These are phyloP conservation scores for Xanthoceras sorbifolium DNA, from an alignment of 345 rosid species.

Conservation along the genomic window DNA sequence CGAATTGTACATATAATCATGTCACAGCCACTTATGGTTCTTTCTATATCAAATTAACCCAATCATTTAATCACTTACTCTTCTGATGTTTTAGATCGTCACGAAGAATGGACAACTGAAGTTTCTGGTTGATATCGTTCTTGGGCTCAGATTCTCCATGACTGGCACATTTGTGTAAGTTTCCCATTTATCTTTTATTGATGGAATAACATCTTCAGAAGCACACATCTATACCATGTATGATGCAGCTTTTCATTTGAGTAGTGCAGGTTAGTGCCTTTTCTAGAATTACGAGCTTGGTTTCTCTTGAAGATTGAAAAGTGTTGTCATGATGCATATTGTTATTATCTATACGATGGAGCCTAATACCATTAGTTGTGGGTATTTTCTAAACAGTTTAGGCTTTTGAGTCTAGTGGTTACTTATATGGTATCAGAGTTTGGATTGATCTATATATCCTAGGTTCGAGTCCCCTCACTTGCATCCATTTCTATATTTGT, in stretches of 20 bases:
- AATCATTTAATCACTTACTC: constrained; percentile 3
- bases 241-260: neutral
- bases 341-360: too few species aligned
- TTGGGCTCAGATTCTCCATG: constrained; percentile 87
- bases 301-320: too few species aligned
- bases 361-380: too few species aligned
- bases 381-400: too few species aligned
- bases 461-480: too few species aligned
- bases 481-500: too few species aligned
- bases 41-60: neutral
- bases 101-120: constrained; percentile 61
- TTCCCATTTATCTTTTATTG: neutral
- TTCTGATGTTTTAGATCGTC: constrained; percentile 48
- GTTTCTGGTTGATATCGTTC: constrained; percentile 67
- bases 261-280: too few species aligned
- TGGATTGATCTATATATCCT: too few species aligned
- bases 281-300: too few species aligned
- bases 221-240: neutral
- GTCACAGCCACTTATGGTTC: neutral
- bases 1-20: neutral
- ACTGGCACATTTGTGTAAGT: constrained; percentile 71
- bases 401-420: too few species aligned
- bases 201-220: neutral
- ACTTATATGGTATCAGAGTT: too few species aligned
- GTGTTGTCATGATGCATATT: too few species aligned